phyloP scores from a whole-genome alignment of 331 rosid species.

The Malus hybrid region DNA sequence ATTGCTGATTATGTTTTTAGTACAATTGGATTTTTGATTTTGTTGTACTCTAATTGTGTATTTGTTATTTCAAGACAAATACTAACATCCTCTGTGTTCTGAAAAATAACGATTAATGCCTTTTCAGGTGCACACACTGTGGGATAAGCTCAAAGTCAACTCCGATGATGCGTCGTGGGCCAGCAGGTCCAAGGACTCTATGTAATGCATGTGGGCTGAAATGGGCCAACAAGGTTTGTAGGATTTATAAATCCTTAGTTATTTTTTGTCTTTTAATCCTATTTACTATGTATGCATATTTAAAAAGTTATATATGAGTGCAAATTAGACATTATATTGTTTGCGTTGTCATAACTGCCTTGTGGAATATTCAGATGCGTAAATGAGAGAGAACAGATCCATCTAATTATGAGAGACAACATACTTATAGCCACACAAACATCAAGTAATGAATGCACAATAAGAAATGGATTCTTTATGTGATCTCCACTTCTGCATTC shows the following conservation, averaged over 20 bases:
- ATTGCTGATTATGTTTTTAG: not conserved
- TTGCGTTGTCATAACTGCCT: not conserved
- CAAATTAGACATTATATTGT: not conserved
- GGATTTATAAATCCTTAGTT: not conserved
- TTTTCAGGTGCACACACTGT: constrained; percentile 44
- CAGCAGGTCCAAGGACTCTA: constrained; percentile 45
- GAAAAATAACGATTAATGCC: not conserved
- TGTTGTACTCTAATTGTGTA: not conserved
- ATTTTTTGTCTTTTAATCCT: not conserved
- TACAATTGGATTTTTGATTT: not conserved
- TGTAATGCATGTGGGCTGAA: constrained; percentile 56
- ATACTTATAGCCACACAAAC: not conserved
- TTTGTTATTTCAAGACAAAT: not conserved
- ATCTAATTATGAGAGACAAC: not conserved
- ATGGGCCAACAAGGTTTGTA: constrained; percentile 56
- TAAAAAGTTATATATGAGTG: not conserved
- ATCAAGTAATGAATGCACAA: not conserved
- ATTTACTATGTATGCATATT: not conserved
- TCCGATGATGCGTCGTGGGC: constrained; percentile 62
- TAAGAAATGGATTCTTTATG: not conserved
- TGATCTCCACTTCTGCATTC: not conserved
- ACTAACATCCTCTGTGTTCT: not conserved
- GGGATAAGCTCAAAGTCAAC: constrained; percentile 48
- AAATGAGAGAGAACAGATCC: not conserved
- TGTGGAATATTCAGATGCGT: not conserved